Evolutionary conservation across 169 alveolate species (phyloP).

Genomic region (Cryptosporidium meleagridis): DNA sequence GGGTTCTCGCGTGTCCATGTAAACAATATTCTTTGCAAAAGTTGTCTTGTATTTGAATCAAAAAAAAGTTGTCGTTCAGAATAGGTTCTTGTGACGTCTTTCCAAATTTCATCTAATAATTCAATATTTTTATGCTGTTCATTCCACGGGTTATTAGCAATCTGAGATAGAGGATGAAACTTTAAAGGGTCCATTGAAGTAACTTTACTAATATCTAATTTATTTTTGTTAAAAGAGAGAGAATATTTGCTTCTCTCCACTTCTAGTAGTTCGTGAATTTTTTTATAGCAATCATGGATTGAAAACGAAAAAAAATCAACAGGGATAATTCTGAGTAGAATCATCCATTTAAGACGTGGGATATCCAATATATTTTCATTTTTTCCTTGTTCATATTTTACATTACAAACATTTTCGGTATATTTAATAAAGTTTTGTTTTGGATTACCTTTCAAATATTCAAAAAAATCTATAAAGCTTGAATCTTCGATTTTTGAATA

Average conservation of each 20-base stretch:
- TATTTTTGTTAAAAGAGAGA: conserved; percentile 15
- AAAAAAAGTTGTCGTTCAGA: conserved; percentile 84
- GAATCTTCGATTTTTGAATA: conserved; percentile 14
- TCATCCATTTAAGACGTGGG: conserved; percentile 68
- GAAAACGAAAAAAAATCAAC: conserved; percentile 9
- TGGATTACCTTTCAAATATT: conserved; percentile 28
- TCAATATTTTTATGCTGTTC: conserved; percentile 76
- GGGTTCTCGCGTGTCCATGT: conserved; percentile 86
- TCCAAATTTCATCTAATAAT: conserved; percentile 80
- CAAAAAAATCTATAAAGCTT: conserved; percentile 6
- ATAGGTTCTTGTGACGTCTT: conserved; percentile 79
- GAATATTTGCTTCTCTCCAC: background rate
- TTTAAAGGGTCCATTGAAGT: conserved; percentile 68
- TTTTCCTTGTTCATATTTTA: background rate
- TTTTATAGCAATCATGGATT: background rate
- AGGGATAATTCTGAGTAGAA: conserved; percentile 36
- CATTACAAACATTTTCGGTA: conserved; percentile 47
- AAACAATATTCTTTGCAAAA: conserved; percentile 83
- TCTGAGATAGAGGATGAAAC: conserved; percentile 70
- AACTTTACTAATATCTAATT: conserved; percentile 30
- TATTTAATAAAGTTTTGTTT: conserved; percentile 19
- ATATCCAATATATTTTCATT: background rate
- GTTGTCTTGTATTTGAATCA: conserved; percentile 80
- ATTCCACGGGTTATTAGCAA: conserved; percentile 77
- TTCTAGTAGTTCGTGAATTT: background rate